These are phyloP conservation scores for Hemileia vastatrix DNA, from an alignment of 1,284 basidiomycete genomes.

Conservation along the genomic window DNA sequence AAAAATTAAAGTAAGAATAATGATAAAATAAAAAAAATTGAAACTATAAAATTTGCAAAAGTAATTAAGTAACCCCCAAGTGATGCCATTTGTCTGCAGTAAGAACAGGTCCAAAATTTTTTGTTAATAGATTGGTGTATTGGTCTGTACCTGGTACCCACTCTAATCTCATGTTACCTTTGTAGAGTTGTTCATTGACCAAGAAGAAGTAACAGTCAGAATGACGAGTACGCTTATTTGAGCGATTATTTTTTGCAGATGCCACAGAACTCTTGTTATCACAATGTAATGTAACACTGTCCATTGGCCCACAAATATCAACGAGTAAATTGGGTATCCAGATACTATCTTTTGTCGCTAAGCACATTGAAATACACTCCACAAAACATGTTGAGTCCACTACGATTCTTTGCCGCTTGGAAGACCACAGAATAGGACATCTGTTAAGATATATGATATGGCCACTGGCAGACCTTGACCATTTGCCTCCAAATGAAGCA, in stretches of 20 bases:
- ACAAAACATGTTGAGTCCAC: not conserved
- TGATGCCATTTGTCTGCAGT: no score
- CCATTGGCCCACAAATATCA: not conserved
- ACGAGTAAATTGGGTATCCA: not conserved
- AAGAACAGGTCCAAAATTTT: no score
- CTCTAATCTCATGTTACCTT: no score
- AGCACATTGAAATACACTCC: not conserved
- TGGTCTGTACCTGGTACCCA: no score
- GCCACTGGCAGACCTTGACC: not conserved
- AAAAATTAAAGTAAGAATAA: no score
- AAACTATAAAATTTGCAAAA: no score
- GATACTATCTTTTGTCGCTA: not conserved
- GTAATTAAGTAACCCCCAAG: no score
- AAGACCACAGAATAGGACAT: not conserved
- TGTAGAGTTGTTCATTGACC: not conserved
- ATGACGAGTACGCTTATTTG: slow-evolving; percentile 1
- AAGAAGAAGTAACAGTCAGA: not conserved
- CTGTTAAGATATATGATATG: no score
- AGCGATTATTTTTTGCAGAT: not conserved
- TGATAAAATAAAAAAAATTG: no score
- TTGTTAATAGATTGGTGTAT: no score
- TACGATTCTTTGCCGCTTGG: not conserved
- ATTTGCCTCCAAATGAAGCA: not conserved
- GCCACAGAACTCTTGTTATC: not conserved
- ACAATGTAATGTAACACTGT: not conserved